Base-by-base conservation (phyloP, 2,329 filamentous ascomycete genomes). In the Huntiella savannae region DNA sequence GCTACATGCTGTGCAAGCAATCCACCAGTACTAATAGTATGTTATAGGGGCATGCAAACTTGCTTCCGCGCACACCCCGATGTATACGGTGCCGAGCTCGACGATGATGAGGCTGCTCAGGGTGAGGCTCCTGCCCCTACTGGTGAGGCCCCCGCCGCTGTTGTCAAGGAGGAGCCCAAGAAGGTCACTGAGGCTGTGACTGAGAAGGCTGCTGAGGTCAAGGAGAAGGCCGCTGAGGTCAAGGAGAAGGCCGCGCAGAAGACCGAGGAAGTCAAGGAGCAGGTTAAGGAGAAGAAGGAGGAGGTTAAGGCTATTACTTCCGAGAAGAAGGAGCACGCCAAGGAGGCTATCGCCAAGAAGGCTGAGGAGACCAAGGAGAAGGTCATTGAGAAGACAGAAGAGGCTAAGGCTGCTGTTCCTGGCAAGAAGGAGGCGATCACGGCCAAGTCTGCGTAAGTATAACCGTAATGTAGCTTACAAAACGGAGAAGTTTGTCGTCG, bases 11-110 rank as follows among this genome's bases (percentile, higher is more conserved):
- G 8, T 7, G 8, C 22, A 28, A 28, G 22, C 22, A 43, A 47
- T 52, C 38, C 22, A 28, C 34, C 5, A n/a, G 15, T 4, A 8
- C 43, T 34, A 15, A 22, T 38, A n/a, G 3, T n/a, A 32, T 12
- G 28, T 15, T 43, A 13, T 54, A 94, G 87, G 71, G 77, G 72
- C 56, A 98, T 98, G 91, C 91, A 96, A 67, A 80, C 88, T 57
- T 98, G 91, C 69, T 98, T 98, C 73, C 76, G 86, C 55, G 67
- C 78, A 60, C 82, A 95, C 62, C 91, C 91, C 15, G 91, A 96
- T 38, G 71, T 95, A 50, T 98, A 98, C 63, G 87, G 86, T 50
- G 73, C 81, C 38, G 88, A 96, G 60, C 69, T 95, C 13, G 79
- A 82, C 33, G 81, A 86, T 41, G 86, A 92, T 43, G 77, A 79